Percentiles rank a stretch among this genome's conserved stretches.
These are phyloP conservation scores for Verticillium zaregamsianum DNA, from an alignment of 2,329 filamentous ascomycete species.

Conservation along the genomic window DNA sequence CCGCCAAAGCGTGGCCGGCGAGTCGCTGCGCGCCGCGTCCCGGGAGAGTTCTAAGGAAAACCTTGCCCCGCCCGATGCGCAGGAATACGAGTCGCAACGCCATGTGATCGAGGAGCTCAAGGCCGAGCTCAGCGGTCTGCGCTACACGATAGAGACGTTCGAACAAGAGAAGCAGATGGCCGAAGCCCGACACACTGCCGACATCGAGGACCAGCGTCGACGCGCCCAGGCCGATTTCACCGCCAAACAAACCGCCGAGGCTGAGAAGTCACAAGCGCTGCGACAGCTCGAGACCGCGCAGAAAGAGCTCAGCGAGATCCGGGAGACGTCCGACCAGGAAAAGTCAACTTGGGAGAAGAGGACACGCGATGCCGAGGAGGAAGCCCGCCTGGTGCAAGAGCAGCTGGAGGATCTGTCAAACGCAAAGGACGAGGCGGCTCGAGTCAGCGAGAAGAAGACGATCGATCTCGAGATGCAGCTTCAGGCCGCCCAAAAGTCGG, in stretches of 20 bases:
- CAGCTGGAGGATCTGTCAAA: conserved; percentile 69
- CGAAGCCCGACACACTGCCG: conserved; percentile 74
- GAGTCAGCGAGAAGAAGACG: conserved; percentile 51
- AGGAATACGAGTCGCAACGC: conserved; percentile 54
- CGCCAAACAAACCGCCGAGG: conserved; percentile 55
- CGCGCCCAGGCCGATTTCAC: conserved; percentile 85
- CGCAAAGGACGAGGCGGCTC: conserved; percentile 65
- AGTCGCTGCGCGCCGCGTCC: conserved; percentile 42
- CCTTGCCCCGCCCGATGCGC: conserved; percentile 52
- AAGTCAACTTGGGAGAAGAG: conserved; percentile 65
- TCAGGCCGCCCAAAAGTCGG: conserved; percentile 37
- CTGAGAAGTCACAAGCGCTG: conserved; percentile 44
- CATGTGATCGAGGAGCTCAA: conserved; percentile 72
- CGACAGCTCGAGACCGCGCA: conserved; percentile 46
- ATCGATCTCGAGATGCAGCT: conserved; percentile 52
- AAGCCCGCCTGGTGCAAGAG: conserved; percentile 70
- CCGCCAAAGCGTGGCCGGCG: conserved; percentile 33
- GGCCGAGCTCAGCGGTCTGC: conserved; percentile 81
- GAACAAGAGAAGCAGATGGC: conserved; percentile 85
- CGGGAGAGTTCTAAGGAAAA: conserved; percentile 58
- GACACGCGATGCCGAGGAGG: conserved; percentile 67
- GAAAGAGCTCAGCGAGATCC: conserved; percentile 47
- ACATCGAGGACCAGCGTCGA: conserved; percentile 73
- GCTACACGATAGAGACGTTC: conserved; percentile 80
- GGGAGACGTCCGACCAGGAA: conserved; percentile 46